Evolutionary conservation across 2,329 filamentous ascomycete species (phyloP).

Genomic region (Trichophyton simii): DNA sequence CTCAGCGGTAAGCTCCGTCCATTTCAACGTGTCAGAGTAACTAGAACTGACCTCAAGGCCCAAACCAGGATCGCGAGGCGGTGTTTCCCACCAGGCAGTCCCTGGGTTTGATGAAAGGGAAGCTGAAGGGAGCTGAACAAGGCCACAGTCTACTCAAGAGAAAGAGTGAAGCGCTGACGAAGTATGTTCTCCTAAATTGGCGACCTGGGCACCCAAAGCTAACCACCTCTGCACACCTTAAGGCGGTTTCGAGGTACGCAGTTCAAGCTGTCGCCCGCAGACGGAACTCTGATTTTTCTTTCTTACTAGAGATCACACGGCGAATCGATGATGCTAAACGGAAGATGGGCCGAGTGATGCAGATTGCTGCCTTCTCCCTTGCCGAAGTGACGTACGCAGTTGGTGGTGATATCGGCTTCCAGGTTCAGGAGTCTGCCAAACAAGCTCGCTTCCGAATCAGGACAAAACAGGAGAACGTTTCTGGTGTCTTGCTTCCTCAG

Average conservation of each 20-base stretch:
- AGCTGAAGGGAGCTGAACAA: conserved; percentile 84
- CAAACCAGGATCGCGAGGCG: conserved; percentile 68
- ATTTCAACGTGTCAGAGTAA: background rate
- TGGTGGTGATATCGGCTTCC: conserved; percentile 88
- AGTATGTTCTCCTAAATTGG: conserved; percentile 45
- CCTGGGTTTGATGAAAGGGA: conserved; percentile 91
- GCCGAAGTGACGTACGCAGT: conserved; percentile 97
- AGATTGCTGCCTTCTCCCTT: conserved; percentile 93
- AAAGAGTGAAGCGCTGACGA: conserved; percentile 96
- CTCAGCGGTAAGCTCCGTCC: conserved; percentile 21
- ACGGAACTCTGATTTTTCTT: conserved; percentile 5
- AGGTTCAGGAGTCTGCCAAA: conserved; percentile 92
- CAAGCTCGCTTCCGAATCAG: conserved; percentile 83
- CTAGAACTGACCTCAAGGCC: conserved; percentile 15
- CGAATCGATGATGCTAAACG: conserved; percentile 98
- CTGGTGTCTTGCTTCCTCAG: conserved; percentile 81
- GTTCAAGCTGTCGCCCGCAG: background rate
- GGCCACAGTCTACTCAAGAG: conserved; percentile 92
- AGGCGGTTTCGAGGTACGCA: conserved; percentile 75
- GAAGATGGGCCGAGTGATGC: conserved; percentile 99
- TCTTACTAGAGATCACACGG: conserved; percentile 67
- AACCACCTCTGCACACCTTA: conserved; percentile 16
- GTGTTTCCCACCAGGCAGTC: conserved; percentile 98
- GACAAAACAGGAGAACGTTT: conserved; percentile 97
- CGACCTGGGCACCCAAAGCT: conserved; percentile 9